Conservation (phyloP, 2,329 filamentous ascomycete species). For the Colletotrichum trifolii region DNA sequence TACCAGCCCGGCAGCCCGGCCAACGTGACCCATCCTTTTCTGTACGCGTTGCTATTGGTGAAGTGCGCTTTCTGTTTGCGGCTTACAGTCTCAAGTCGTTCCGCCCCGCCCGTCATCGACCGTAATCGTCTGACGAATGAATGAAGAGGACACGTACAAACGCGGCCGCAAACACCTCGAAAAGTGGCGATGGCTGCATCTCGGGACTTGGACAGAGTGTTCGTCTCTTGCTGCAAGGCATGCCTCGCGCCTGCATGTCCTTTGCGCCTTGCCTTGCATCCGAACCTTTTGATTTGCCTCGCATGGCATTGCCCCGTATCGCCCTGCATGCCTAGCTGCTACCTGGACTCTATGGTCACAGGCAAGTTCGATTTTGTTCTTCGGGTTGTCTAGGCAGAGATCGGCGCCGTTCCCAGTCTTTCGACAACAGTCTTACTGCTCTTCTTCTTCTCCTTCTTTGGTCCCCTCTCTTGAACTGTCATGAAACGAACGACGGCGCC, state of each 20-base stretch:
- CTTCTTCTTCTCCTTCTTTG: neutral
- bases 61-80: constrained; percentile 16
- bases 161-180: neutral
- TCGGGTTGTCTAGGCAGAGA: no score
- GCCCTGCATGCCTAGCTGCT: no score
- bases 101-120: neutral
- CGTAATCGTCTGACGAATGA: constrained; percentile 6
- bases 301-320: no score
- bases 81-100: neutral
- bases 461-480: neutral
- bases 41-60: no score
- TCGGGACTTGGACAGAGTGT: neutral
- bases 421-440: neutral
- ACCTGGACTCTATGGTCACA: no score
- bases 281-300: no score
- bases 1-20: no score
- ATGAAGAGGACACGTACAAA: neutral
- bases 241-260: constrained; percentile 16
- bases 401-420: no score
- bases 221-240: neutral
- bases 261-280: constrained; percentile 1
- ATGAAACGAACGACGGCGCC: constrained; percentile 23
- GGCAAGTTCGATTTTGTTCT: no score
- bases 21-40: no score
- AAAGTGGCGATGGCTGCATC: no score